Evolutionary conservation across 2,329 filamentous ascomycete species (phyloP).

Genomic region (Nothophaeocryptopus gaeumannii): DNA sequence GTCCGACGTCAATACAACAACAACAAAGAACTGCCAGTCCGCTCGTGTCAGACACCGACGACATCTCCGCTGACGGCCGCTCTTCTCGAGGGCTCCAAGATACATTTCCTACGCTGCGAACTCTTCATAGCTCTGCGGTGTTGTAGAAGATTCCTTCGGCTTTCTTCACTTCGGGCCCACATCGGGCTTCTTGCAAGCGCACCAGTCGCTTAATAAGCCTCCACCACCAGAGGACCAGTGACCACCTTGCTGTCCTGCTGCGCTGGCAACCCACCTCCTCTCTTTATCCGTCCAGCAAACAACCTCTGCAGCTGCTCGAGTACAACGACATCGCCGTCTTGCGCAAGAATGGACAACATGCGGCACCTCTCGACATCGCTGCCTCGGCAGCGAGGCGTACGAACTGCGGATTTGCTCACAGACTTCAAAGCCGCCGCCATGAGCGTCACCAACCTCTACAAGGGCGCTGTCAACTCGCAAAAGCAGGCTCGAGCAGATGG

Average conservation of each 20-base stretch:
- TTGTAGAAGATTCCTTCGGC: constrained; percentile 7
- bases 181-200: not conserved
- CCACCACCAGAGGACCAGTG: constrained; percentile 1
- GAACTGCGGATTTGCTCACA: constrained; percentile 61
- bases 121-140: not conserved
- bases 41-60: not conserved
- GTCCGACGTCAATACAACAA: not conserved
- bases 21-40: not conserved
- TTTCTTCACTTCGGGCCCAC: constrained; percentile 3
- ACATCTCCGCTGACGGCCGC: no score
- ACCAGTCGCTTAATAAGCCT: no score
- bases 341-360: constrained; percentile 59
- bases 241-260: constrained; percentile 8
- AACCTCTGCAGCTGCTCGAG: constrained; percentile 1
- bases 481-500: constrained; percentile 73
- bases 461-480: constrained; percentile 77
- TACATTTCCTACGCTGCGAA: no score
- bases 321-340: not conserved
- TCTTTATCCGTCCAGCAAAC: constrained; percentile 2
- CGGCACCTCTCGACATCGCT: constrained; percentile 61
- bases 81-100: no score
- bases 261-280: constrained; percentile 1
- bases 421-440: constrained; percentile 90
- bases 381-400: constrained; percentile 39
- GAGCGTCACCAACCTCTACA: constrained; percentile 94